These are phyloP conservation scores for Trifolium fragiferum DNA, from an alignment of 306 rosid species.

Conservation along the genomic window DNA sequence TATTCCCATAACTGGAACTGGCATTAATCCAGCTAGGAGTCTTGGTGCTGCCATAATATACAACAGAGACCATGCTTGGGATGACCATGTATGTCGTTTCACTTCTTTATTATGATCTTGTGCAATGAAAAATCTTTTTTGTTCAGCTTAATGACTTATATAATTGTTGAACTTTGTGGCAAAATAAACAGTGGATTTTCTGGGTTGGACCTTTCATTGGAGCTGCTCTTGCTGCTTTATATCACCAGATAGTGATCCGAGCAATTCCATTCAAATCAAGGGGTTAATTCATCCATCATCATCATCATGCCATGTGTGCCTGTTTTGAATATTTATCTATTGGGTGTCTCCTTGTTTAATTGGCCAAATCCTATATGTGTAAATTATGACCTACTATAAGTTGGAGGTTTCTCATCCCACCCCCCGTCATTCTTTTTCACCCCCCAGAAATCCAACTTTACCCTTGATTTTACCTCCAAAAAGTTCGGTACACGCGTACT, in stretches of 20 bases:
- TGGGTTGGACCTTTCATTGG: constrained; percentile 97
- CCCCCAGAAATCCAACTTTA: no score
- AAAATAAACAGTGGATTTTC: constrained; percentile 78
- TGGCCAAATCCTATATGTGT: constrained; percentile 39
- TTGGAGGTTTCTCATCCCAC: no score
- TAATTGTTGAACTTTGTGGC: neutral
- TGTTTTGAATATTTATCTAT: constrained; percentile 1
- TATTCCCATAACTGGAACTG: constrained; percentile 90
- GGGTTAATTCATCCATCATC: constrained; percentile 42
- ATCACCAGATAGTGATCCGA: constrained; percentile 86
- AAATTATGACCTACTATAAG: constrained; percentile 39
- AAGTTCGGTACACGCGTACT: no score
- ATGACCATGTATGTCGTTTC: constrained; percentile 63
- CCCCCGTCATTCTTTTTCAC: no score
- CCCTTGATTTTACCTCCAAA: no score
- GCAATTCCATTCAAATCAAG: constrained; percentile 91
- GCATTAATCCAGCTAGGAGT: constrained; percentile 95
- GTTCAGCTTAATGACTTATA: neutral
- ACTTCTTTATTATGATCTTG: neutral
- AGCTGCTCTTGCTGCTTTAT: constrained; percentile 87
- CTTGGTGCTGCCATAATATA: constrained; percentile 90
- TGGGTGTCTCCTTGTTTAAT: neutral
- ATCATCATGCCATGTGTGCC: neutral
- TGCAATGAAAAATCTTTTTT: neutral
- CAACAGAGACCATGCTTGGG: constrained; percentile 79